Evolutionary conservation across 2,329 filamentous ascomycete species (phyloP).

Genomic region (Colletotrichum higginsianum): DNA sequence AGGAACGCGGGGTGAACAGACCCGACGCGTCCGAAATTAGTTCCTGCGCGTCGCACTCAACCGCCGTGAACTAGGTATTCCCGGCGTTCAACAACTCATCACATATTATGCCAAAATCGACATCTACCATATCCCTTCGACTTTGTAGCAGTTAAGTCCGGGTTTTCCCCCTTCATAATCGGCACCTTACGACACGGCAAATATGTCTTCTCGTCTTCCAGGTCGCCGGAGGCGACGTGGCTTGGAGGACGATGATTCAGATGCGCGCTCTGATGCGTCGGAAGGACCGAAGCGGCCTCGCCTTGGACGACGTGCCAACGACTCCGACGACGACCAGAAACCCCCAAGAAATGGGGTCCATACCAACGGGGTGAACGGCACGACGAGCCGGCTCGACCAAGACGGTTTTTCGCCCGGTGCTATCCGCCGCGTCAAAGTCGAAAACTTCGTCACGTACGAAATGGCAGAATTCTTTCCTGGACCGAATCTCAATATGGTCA

Average conservation of each 20-base stretch:
- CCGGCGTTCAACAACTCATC: background rate
- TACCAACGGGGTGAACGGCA: conserved; percentile 37
- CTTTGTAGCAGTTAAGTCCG: background rate
- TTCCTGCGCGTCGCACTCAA: conserved; percentile 26
- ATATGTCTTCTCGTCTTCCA: conserved; percentile 24
- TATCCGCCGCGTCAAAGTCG: conserved; percentile 88
- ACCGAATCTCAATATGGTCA: conserved; percentile 96
- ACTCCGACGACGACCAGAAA: conserved; percentile 40
- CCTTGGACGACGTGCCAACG: conserved; percentile 45
- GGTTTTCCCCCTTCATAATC: background rate
- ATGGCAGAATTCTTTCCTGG: conserved; percentile 92
- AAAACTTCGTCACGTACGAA: conserved; percentile 96
- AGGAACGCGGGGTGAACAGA: conserved; percentile 27
- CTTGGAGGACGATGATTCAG: conserved; percentile 56
- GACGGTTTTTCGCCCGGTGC: conserved; percentile 79
- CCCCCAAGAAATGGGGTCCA: conserved; percentile 27
- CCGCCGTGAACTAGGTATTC: background rate
- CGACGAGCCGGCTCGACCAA: conserved; percentile 37
- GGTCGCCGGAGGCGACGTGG: conserved; percentile 54
- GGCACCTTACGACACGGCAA: background rate
- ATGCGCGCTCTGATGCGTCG: conserved; percentile 46
- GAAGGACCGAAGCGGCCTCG: conserved; percentile 56
- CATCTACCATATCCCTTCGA: background rate
- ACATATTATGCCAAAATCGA: background rate
- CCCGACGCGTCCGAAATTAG: conserved; percentile 35